phyloP scores from a whole-genome alignment of 495 filamentous ascomycete species.

The Cercophora sp. region DNA sequence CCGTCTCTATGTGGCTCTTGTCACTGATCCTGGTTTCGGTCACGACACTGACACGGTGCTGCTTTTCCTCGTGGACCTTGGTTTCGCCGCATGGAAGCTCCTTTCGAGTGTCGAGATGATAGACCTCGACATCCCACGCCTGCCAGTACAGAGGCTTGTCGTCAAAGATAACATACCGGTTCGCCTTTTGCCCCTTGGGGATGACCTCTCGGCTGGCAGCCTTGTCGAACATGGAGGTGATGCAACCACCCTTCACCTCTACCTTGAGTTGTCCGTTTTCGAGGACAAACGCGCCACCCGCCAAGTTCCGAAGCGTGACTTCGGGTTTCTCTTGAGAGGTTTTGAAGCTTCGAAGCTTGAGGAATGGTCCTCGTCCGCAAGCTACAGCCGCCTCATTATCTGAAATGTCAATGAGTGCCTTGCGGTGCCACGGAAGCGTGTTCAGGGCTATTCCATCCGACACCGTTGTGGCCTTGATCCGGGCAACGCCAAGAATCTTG shows the following conservation, averaged over 20 bases:
- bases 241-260: conserved; percentile 65
- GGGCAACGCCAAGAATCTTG: conserved; percentile 58
- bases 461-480: conserved; percentile 29
- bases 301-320: conserved; percentile 62
- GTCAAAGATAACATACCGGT: conserved; percentile 92
- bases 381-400: conserved; percentile 41
- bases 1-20: conserved; percentile 80
- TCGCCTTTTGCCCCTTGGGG: conserved; percentile 72
- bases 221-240: conserved; percentile 79
- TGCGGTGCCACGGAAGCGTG: conserved; percentile 78
- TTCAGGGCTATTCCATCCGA: conserved; percentile 59
- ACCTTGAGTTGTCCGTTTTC: conserved; percentile 71
- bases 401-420: conserved; percentile 64
- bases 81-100: conserved; percentile 64
- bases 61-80: conserved; percentile 65
- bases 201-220: conserved; percentile 69
- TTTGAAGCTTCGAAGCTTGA: conserved; percentile 49
- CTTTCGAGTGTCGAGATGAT: conserved; percentile 81
- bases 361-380: conserved; percentile 43
- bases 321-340: conserved; percentile 36
- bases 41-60: conserved; percentile 70
- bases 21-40: conserved; percentile 85
- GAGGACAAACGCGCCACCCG: conserved; percentile 69
- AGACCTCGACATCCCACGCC: conserved; percentile 98
- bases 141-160: conserved; percentile 99